A percentile compares a stretch with the other conserved stretches of the same genome.
These are phyloP conservation scores for Coprinopsis strossmayeri DNA, from an alignment of 768 basidiomycete species.

Conservation along the genomic window DNA sequence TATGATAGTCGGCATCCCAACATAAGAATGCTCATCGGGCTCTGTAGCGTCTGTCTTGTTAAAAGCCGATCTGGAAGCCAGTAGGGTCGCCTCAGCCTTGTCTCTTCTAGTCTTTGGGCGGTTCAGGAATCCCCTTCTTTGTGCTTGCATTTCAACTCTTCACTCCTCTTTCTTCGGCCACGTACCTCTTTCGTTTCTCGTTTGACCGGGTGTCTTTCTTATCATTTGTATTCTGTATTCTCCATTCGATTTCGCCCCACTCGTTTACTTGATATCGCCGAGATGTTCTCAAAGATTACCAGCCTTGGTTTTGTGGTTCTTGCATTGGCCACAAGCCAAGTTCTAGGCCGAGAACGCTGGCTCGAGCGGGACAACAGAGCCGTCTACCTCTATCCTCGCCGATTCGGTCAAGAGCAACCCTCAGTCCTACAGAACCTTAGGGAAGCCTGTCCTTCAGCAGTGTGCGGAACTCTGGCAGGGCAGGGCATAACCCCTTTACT, in stretches of 20 bases:
- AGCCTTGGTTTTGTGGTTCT: constrained; percentile 18
- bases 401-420: constrained; percentile 47
- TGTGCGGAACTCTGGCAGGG: constrained; percentile 45
- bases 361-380: constrained; percentile 40
- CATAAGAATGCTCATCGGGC: too few relatives aligned
- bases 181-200: constrained; percentile 27
- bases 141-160: neutral
- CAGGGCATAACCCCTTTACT: constrained; percentile 45
- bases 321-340: constrained; percentile 23
- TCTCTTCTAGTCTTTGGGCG: constrained; percentile 8
- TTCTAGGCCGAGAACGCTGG: constrained; percentile 37
- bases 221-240: neutral
- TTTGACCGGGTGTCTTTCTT: constrained; percentile 40
- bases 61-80: too few relatives aligned
- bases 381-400: constrained; percentile 42
- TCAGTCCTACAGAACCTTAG: constrained; percentile 37
- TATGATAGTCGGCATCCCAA: too few relatives aligned
- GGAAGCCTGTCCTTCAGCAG: constrained; percentile 38
- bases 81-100: neutral
- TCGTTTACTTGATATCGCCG: constrained; percentile 1
- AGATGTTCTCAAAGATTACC: constrained; percentile 24
- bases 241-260: neutral
- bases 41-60: too few relatives aligned
- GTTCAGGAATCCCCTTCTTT: constrained; percentile 23
- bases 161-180: constrained; percentile 32